Conservation (phyloP, 129 eudicot species). For the Tagetes erecta region DNA sequence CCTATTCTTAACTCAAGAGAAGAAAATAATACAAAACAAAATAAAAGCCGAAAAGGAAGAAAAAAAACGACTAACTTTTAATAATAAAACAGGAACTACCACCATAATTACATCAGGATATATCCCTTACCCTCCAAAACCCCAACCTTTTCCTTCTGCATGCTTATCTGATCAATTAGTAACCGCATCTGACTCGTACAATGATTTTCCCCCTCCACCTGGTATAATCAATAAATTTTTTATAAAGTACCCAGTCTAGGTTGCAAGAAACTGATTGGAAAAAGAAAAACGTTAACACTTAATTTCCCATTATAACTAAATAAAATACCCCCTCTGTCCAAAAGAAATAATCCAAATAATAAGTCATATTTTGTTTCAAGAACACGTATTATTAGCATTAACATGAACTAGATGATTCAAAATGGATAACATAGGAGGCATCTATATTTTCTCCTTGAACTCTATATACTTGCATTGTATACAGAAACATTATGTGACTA, state of each 20-base stretch:
- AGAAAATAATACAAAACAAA: background rate
- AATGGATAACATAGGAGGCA: background rate
- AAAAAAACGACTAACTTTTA: background rate
- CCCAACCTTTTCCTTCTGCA: conserved; percentile 62
- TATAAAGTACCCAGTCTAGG: background rate
- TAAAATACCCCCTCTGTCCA: background rate
- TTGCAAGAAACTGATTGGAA: background rate
- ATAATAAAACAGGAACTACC: background rate
- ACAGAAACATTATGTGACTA: conserved; percentile 6
- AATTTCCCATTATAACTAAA: background rate
- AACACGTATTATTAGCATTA: background rate
- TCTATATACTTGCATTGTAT: background rate
- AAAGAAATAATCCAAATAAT: background rate
- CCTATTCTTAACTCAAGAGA: background rate
- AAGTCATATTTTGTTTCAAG: background rate
- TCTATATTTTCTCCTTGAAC: background rate
- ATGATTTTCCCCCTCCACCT: conserved; percentile 88
- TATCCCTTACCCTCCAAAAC: conserved; percentile 64
- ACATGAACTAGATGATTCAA: background rate
- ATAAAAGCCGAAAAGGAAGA: background rate
- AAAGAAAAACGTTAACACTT: background rate
- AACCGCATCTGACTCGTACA: conserved; percentile 74
- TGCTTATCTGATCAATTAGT: conserved; percentile 80
- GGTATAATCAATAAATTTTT: conserved; percentile 21
- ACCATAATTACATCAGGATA: conserved; percentile 19